A percentile compares a stretch with the other conserved stretches of the same genome.
Evolutionary conservation across 108 stramenopile species (phyloP).

Genomic region (Skeletonema marinoi): DNA sequence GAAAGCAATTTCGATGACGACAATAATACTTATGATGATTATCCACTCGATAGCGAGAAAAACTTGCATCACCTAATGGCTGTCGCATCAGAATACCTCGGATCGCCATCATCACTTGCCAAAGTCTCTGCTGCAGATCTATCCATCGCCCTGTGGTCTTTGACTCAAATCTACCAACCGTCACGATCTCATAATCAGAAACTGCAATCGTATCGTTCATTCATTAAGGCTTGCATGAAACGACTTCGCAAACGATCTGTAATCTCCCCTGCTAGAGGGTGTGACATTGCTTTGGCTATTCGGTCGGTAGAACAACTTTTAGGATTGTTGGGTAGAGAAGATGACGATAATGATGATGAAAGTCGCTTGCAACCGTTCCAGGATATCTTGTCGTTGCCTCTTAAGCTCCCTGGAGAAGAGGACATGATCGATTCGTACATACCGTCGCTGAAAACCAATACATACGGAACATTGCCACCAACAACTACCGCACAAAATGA

Average conservation of each 20-base stretch:
- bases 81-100: slow-evolving; percentile 23
- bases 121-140: slow-evolving; percentile 29
- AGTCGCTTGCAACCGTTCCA: not conserved
- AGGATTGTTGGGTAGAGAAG: slow-evolving; percentile 1
- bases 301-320: slow-evolving; percentile 29
- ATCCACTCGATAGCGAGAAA: not conserved
- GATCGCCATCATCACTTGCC: slow-evolving; percentile 27
- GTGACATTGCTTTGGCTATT: slow-evolving; percentile 22
- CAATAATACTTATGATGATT: not conserved
- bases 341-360: slow-evolving; percentile 14
- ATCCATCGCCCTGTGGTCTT: slow-evolving; percentile 26
- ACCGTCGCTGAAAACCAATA: not conserved
- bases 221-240: slow-evolving; percentile 33
- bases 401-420: not conserved
- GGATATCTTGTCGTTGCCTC: not conserved
- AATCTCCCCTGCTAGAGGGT: slow-evolving; percentile 18
- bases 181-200: not conserved
- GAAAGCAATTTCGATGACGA: not conserved
- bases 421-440: not conserved
- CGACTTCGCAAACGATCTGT: slow-evolving; percentile 33
- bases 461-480: not conserved
- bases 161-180: slow-evolving; percentile 24
- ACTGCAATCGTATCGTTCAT: not conserved
- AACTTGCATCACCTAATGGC: slow-evolving; percentile 11
- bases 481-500: not conserved